Base-by-base conservation (phyloP, 2,329 filamentous ascomycete genomes). In the Fusarium luffae region DNA sequence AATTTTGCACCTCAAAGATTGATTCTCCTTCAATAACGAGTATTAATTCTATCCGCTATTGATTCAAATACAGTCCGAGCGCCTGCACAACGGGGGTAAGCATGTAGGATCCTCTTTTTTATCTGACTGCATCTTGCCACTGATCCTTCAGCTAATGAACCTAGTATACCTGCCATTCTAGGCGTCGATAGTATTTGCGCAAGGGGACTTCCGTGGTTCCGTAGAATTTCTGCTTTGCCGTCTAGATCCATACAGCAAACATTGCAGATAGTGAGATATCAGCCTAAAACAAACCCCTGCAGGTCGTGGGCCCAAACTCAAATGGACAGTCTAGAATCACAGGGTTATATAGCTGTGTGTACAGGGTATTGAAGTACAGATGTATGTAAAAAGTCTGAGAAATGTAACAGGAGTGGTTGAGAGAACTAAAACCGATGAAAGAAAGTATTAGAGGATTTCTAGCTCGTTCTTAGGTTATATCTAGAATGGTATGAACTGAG, bases 1-100 rank as follows among this genome's bases (percentile, higher is more conserved):
- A 0, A 7, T 3, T n/a, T n/a, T 37, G 3, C 18, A 12, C 0
- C 18, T n/a, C 2, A 3, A n/a, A n/a, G 0, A 12, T n/a, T 7
- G 5, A 12, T 2, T 37, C 0, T 37, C 10, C 18, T n/a, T 4
- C 2, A 12, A 7, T 37, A n/a, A 37, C 34, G n/a, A n/a, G 7
- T n/a, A n/a, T 23, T 4, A n/a, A 14, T 10, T 7, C 3, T 2
- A 10, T 13, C 11, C 23, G 12, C 19, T n/a, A 4, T 23, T 3
- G 6, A 34, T 34, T 10, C 4, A 7, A 11, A 3, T 21, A 23
- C 18, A 49, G 19, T 23, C 5, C 1, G 13, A 23, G 28, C 28
- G 10, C 11, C 10, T 34, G 34, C 32, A 2, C 4, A 30, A 12
- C 5, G 3, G 10, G 5, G 7, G 2, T 9, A 49, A 23, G 28